Base-by-base conservation (phyloP, 495 filamentous ascomycete species). In the Astrothelium subdiscretum region DNA sequence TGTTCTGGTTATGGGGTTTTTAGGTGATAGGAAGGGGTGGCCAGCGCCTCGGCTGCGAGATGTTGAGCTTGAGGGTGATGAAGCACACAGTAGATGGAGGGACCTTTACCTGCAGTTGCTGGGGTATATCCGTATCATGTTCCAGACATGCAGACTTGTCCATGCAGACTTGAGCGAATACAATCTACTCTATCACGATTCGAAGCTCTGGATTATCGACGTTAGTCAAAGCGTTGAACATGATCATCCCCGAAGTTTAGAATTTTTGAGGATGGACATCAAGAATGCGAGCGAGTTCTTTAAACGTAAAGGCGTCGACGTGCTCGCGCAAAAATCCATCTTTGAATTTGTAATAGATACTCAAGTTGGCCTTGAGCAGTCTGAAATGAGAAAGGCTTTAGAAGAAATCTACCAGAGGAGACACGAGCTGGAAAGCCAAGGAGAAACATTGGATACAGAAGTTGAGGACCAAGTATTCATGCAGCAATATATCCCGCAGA, bases 141-240 rank as follows among this genome's bases (percentile, higher is more conserved):
- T 95, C 74, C 90, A 94, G 70, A 83, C 83, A 15, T 97, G 95
- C 77, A 82, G 77, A 57, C 83, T 98, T 2, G 95, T 98, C 0
- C 94, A 98, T 71, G 94, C 91, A 12, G 94, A 98, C 83, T 73
- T 98, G 68, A 94, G 89, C 74, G 94, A 97, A 77, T 98, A 97
- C 78, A 98, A 98, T 67, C 82, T 96, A 51, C 82, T 98, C 0
- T 97, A 95, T 75, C 84, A 96, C 73, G 80, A 91, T 67, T 79
- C 83, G 52, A 84, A 85, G 66, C 81, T 96, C 0, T 95, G 88
- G 79, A 85, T 98, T 69, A 98, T 98, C 68, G 94, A 98, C 77
- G 94, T 98, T 51, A 95, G 90, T 66, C 94, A 98, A 74, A 90
- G 85, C 68, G 94, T 98, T 31, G 94, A 97, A 76, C 91, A 96